Evolutionary conservation across 1,284 basidiomycete species (phyloP), one percentile per base, ranked within the genome.

Genomic region (Microbotryum lychnidis-dioicae): DNA sequence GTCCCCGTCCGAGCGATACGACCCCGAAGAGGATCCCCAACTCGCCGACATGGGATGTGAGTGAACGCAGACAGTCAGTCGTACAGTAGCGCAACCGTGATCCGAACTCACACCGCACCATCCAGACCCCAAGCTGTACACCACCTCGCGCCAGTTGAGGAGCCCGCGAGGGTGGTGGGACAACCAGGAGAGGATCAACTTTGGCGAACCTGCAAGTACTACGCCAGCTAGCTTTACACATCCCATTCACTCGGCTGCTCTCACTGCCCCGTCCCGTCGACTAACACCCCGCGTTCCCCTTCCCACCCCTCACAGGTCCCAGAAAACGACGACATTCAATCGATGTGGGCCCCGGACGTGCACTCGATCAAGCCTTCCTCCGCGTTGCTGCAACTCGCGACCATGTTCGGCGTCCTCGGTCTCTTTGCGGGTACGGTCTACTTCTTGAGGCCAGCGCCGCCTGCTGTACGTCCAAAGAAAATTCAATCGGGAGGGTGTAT

Each of bases 301-400:
- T 23, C 18, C 29, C 20, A 37, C 18, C 37, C 37, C 47, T 25
- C 16, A 10, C 50, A 72, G 71, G 58, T 71, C n/a, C 70, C 69
- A n/a, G 69, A 71, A 63, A 64, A 62, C 52, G 72, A 72, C 55
- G 72, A 73, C 56, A 59, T 68, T 18, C 71, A 69, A 50, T 64
- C 65, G 18, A 69, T 73, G 67, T 72, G 71, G 71, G 71, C 69
- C 0, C 72, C 72, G 20, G 72, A 73, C 53, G 67, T 69, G 14
- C 70, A 72, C 66, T 64, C 62, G 54, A 60, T 70, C 64, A 66
- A 67, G 57, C 62, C 66, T n/a, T 50, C 61, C n/a, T 62, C 65
- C 7, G 72, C 72, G 20, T 42, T 72, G 31, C 25, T 48, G 16
- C 70, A 71, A 57, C 62, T 72, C 50, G 47, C 62, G 51, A 23